phyloP scores from a whole-genome alignment of 148 eudicot species.

The Fagopyrum tataricum region DNA sequence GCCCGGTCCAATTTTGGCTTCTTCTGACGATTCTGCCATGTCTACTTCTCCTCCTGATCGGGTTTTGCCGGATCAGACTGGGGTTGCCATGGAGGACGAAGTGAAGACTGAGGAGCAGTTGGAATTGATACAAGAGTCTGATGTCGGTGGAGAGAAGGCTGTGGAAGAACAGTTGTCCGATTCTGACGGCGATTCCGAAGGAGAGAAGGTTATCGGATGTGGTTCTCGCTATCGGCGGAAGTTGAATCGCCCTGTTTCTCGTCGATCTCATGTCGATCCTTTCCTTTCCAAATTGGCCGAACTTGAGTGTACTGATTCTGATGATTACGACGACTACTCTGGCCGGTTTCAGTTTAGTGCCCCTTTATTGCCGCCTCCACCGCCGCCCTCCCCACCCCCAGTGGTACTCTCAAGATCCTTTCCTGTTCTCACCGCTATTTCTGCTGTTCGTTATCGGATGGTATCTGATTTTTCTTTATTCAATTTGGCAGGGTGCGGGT shows the following conservation, averaged over 20 bases:
- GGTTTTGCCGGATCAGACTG: not conserved
- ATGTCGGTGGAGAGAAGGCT: not conserved
- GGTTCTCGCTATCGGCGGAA: not conserved
- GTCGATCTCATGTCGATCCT: not conserved
- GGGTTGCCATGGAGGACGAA: not conserved
- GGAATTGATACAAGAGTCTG: not conserved
- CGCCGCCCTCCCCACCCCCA: conserved; percentile 5
- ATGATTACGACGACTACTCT: not conserved
- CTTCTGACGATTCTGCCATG: not conserved
- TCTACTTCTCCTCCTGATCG: not conserved
- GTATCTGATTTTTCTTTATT: not conserved
- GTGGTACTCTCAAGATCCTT: not conserved
- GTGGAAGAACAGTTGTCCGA: not conserved
- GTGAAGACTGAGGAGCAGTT: not conserved
- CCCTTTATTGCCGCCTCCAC: not conserved
- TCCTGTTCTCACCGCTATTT: not conserved
- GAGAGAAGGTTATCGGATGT: not conserved
- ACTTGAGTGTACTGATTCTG: not conserved
- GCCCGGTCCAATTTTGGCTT: not conserved
- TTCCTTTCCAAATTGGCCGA: not conserved
- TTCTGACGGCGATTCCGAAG: not conserved
- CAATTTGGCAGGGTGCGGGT: conserved; percentile 47
- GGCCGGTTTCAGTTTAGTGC: not conserved
- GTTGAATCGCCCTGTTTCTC: not conserved
- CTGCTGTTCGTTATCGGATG: not conserved